phyloP scores from a whole-genome alignment of 75 land plant species.

The Gnetum montanum region DNA sequence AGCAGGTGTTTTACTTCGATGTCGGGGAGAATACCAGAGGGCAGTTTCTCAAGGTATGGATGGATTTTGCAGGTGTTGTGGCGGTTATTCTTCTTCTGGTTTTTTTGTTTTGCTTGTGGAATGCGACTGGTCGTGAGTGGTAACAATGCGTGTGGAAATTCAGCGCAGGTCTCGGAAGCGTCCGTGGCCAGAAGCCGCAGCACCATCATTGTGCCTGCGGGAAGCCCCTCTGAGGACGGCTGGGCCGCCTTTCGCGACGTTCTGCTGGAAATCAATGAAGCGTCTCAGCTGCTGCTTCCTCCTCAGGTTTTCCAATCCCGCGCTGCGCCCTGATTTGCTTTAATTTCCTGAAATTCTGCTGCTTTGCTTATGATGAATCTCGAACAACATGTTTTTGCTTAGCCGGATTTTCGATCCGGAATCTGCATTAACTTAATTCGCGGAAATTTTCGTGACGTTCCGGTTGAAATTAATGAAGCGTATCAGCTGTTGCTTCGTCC shows the following conservation, averaged over 20 bases:
- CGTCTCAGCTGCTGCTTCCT: conserved; percentile 35
- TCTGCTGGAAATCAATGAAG: conserved; percentile 81
- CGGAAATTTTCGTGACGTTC: conserved; percentile 74
- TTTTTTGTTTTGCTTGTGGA: not conserved
- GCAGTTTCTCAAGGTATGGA: conserved; percentile 76
- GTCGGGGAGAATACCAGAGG: conserved; percentile 89
- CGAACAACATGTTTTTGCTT: too few relatives aligned
- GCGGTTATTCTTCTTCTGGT: not conserved
- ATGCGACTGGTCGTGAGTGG: not conserved
- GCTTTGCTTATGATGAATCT: too few relatives aligned
- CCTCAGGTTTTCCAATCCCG: conserved; percentile 11
- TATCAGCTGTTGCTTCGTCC: conserved; percentile 33
- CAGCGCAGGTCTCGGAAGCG: conserved; percentile 78
- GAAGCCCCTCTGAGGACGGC: conserved; percentile 68
- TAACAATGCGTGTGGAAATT: not conserved
- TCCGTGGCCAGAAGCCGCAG: conserved; percentile 84
- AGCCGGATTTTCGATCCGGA: too few relatives aligned
- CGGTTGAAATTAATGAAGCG: conserved; percentile 85
- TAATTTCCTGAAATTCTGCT: too few relatives aligned
- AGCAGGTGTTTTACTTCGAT: conserved; percentile 87
- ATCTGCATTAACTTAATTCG: too few relatives aligned
- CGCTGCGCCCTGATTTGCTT: not conserved
- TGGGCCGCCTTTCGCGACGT: conserved; percentile 87
- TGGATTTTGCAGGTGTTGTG: not conserved
- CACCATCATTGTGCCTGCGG: conserved; percentile 95